Evolutionary conservation across 257 asterid species (phyloP).

Genomic region (Jacaranda mimosifolia): DNA sequence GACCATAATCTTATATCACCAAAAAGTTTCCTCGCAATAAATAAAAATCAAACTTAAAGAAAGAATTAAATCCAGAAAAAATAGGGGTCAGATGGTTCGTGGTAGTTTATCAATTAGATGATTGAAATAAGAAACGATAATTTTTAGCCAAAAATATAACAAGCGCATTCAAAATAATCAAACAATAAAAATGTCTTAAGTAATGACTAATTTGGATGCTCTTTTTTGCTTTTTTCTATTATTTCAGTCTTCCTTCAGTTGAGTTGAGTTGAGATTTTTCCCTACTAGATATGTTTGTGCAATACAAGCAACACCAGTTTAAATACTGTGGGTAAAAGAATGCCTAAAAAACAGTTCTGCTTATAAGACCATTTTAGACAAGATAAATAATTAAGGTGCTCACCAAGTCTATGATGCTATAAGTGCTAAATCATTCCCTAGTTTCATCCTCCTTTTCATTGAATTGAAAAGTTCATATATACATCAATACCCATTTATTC

Average conservation of each 20-base stretch:
- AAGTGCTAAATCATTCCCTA: conserved; percentile 10
- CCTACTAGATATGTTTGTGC: too few species aligned
- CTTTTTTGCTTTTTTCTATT: too few species aligned
- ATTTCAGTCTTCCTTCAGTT: too few species aligned
- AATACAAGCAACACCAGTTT: background rate
- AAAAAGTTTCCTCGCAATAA: background rate
- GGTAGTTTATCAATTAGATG: background rate
- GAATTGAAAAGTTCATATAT: background rate
- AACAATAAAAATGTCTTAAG: too few species aligned
- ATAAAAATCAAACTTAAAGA: conserved; percentile 16
- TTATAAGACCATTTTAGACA: too few species aligned
- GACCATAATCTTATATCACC: background rate
- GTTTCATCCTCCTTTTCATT: conserved; percentile 4
- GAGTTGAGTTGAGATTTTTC: too few species aligned
- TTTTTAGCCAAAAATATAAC: too few species aligned
- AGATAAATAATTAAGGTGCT: background rate
- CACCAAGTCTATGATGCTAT: background rate
- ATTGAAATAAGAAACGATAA: too few species aligned
- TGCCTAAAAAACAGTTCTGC: background rate
- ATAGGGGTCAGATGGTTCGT: background rate
- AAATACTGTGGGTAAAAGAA: background rate
- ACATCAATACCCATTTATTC: conserved; percentile 13
- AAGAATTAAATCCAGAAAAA: background rate
- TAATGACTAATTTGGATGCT: too few species aligned
- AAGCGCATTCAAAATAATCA: too few species aligned